These are phyloP conservation scores for Escallonia rubra DNA, from an alignment of 129 eudicot species.

Conservation along the genomic window DNA sequence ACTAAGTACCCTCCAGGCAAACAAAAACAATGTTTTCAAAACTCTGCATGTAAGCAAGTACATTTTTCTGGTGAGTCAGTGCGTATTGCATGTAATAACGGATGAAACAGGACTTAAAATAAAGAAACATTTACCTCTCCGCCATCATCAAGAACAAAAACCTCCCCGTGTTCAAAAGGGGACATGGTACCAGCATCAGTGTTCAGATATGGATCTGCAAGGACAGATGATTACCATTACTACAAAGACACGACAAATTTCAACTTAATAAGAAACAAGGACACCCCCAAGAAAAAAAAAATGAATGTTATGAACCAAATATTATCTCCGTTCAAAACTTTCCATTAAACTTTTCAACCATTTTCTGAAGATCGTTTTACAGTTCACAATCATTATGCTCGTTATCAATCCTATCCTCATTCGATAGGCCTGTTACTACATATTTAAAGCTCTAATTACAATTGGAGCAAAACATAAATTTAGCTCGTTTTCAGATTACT, in stretches of 20 bases:
- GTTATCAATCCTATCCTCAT: no score
- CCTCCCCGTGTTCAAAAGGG: slow-evolving; percentile 98
- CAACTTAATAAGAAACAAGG: background rate
- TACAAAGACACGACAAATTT: background rate
- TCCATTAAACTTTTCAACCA: no score
- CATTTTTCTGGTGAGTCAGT: background rate
- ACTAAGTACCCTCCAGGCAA: background rate
- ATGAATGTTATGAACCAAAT: no score
- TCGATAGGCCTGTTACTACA: no score
- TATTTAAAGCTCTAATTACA: no score
- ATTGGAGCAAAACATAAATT: no score
- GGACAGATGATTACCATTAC: slow-evolving; percentile 12
- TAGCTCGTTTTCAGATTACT: no score
- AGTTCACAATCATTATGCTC: no score
- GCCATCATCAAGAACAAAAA: slow-evolving; percentile 96
- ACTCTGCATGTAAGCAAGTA: background rate
- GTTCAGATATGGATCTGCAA: slow-evolving; percentile 92
- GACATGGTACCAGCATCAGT: slow-evolving; percentile 99
- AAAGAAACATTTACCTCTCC: slow-evolving; percentile 65
- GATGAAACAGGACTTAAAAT: background rate
- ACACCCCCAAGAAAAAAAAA: no score
- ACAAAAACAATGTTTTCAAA: background rate
- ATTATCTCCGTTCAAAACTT: no score
- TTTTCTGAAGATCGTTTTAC: no score
- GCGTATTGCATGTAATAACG: background rate